Conservation (phyloP, 2,329 filamentous ascomycete species). For the Fusarium clavum region DNA sequence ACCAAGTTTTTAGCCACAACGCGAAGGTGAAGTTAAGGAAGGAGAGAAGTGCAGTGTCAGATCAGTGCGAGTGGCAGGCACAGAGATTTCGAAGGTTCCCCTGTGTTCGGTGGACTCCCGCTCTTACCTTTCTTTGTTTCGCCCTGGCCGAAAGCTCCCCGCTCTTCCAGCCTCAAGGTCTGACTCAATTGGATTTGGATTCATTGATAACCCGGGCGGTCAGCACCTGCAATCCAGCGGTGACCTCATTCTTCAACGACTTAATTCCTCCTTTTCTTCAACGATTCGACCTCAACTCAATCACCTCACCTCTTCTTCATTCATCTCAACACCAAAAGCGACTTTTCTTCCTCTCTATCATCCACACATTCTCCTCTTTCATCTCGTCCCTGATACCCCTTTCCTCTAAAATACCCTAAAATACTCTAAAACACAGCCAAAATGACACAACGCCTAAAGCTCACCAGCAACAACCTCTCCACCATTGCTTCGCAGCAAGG, state of each 20-base stretch:
- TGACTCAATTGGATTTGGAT: background rate
- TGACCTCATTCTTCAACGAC: slow-evolving; percentile 36
- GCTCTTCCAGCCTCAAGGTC: slow-evolving; percentile 21
- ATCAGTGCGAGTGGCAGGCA: background rate
- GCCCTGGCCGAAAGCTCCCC: slow-evolving; percentile 11
- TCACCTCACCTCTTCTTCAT: background rate
- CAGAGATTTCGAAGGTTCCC: slow-evolving; percentile 29
- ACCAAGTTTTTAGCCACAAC: slow-evolving; percentile 27
- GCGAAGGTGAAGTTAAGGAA: background rate
- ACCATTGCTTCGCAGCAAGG: slow-evolving; percentile 41
- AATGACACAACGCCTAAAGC: slow-evolving; percentile 44
- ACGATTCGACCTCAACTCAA: background rate
- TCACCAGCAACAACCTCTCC: slow-evolving; percentile 44
- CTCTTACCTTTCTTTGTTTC: background rate
- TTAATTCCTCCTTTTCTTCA: slow-evolving; percentile 5
- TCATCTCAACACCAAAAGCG: background rate
- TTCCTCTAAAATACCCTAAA: background rate
- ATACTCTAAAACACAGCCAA: slow-evolving; percentile 3
- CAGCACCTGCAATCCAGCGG: slow-evolving; percentile 28
- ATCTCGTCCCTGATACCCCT: background rate
- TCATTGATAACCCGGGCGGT: slow-evolving; percentile 38
- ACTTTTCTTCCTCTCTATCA: background rate
- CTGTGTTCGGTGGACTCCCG: slow-evolving; percentile 29
- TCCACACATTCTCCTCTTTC: background rate
- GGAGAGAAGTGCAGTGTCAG: background rate